Percentiles rank a stretch among this genome's conserved stretches.
phyloP scores from a whole-genome alignment of 495 filamentous ascomycete genomes.

The Letharia columbiana region DNA sequence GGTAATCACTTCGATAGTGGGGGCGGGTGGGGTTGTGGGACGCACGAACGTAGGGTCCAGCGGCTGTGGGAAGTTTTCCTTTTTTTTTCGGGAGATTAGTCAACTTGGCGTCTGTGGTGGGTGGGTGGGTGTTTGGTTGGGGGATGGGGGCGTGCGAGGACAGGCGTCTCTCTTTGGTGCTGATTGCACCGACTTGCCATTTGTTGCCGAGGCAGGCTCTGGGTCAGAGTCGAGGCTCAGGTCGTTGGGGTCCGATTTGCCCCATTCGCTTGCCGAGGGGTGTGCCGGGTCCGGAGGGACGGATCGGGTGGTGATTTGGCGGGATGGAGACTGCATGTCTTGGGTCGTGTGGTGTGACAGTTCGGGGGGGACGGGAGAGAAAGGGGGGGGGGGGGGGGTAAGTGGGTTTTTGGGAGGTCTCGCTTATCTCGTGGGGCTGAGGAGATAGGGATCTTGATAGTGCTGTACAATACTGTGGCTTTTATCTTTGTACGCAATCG shows the following conservation, averaged over 20 bases:
- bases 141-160: slow-evolving; percentile 26
- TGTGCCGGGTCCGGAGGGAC: neutral
- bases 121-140: neutral
- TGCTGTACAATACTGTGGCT: too few relatives aligned
- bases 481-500: neutral
- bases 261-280: neutral
- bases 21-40: neutral
- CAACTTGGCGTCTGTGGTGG: neutral
- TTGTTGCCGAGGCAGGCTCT: neutral
- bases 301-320: neutral
- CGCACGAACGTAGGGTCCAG: slow-evolving; percentile 39
- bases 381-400: neutral
- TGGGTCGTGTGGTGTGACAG: neutral
- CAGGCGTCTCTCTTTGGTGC: slow-evolving; percentile 36
- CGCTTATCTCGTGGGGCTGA: neutral
- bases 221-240: neutral
- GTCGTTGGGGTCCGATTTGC: neutral
- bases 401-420: neutral
- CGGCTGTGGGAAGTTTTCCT: slow-evolving; percentile 31
- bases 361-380: neutral
- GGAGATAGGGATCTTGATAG: too few relatives aligned
- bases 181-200: slow-evolving; percentile 31
- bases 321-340: neutral
- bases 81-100: neutral
- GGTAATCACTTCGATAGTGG: too few relatives aligned